Evolutionary conservation across 176 grass and related monocot genomes (phyloP), one percentile per base, ranked within the genome.

Genomic region (Eremochloa ophiuroides): DNA sequence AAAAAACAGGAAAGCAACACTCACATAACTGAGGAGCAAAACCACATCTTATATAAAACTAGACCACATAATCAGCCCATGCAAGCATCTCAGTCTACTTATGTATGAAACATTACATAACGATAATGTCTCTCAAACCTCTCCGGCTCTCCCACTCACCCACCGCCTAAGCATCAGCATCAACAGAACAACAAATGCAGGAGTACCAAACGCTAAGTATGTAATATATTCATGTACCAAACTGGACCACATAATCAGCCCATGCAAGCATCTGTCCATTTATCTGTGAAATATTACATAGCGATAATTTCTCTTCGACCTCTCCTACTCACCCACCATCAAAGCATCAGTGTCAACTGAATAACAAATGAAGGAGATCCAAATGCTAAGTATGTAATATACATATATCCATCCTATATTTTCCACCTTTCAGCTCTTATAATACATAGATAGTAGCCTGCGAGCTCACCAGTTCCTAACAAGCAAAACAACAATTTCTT

Each of bases 1-100:
- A 69, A 56, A 28, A 56, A 34, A 58, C 10, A 83, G 6, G 17
- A 55, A 38, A 40, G 31, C 6, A 53, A 0, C 39, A 51, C 6
- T 53, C 81, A n/a, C 46, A 10, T 29, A 26, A 29, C 23, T 71
- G 28, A 7, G 31, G n/a, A 77, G 50, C 25, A 46, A 30, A 72
- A 20, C 41, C 20, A 38, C n/a, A 61, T 28, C 22, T 41, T 48
- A 18, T 71, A 69, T 62, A 47, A 26, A 60, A 18, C 6, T 15
- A 5, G 37, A 77, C 5, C 6, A 30, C 15, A 43, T 61, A 82
- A 61, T 62, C 80, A 62, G 67, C 28, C 11, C 18, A 82, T 8
- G 38, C 44, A 74, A 62, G 50, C 29, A 85, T 71, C 51, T 66
- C 30, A 40, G 33, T 56, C 44, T 27, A 66, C 56, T 74, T 74